Evolutionary conservation across 1,284 basidiomycete species (phyloP), one percentile per base, ranked within the genome.

Genomic region (Cryptococcus sp.): DNA sequence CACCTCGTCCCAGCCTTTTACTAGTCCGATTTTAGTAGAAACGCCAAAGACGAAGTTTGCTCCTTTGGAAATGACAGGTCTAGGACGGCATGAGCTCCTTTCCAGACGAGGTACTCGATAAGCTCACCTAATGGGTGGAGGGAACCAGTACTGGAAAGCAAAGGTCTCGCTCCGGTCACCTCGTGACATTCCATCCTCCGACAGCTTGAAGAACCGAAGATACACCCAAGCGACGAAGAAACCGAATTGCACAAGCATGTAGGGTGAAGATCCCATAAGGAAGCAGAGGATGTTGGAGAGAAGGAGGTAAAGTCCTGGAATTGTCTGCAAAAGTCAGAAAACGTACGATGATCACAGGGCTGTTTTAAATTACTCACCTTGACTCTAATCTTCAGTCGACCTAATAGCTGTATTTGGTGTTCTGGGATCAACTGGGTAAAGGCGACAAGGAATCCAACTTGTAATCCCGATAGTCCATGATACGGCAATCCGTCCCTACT

Each of bases 371-470:
- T 46, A 68, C 78, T 45, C 52, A 89, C 92, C 84, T 97, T 98
- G 64, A 98, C 93, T 50, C 90, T 84, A 48, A 88, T 82, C 72
- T 87, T 92, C 64, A 96, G 71, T 36, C 90, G 79, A 41, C 93
- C 91, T 62, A 98, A 82, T 13, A 98, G 70, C 72, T 98, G 95
- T 5, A 98, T 86, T 75, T 97, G 94, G 68, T 98, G 93, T 73
- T 98, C 95, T 32, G 96, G 95, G 63, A 98, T 97, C 55, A 96
- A 79, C 73, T 98, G 95, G 2, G 93, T 97, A 77, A 97, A 96
- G 8, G 93, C 95, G 53, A 98, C 95, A 41, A 98, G 81, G 62
- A 95, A 83, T 4, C 85, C 89, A 49, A 86, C 86, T 69, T 96
- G 90, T n/a, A 98, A 79, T 2, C 90, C 89, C 81, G 90, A 89